Conservation (phyloP, 2,329 filamentous ascomycete species). For the Phaeosphaeria sp. region DNA sequence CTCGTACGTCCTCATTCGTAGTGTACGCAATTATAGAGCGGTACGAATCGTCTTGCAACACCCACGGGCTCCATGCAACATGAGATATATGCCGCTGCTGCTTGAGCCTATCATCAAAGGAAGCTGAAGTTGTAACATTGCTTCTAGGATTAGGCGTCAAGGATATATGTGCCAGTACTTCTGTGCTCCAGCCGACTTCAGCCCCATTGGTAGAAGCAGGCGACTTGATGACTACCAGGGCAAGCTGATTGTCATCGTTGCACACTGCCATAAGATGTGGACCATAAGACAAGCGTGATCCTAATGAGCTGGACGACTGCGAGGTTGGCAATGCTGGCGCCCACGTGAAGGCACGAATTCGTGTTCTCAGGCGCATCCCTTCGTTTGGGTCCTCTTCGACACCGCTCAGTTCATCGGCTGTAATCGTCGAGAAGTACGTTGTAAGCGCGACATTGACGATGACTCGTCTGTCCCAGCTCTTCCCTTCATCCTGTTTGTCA, state of each 20-base stretch:
- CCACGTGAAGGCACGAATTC: constrained; percentile 54
- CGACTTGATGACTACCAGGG: constrained; percentile 46
- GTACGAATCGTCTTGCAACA: constrained; percentile 14
- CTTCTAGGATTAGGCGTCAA: constrained; percentile 17
- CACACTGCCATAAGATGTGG: constrained; percentile 46
- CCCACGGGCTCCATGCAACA: constrained; percentile 51
- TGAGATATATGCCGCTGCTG: constrained; percentile 44
- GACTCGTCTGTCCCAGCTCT: constrained; percentile 59
- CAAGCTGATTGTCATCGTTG: constrained; percentile 52
- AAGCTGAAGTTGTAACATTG: constrained; percentile 17
- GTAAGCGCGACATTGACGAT: constrained; percentile 60
- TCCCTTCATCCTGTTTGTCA: constrained; percentile 48
- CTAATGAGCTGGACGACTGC: constrained; percentile 19
- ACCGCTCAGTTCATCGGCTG: constrained; percentile 19
- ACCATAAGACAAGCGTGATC: constrained; percentile 33
- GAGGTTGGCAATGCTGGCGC: constrained; percentile 31
- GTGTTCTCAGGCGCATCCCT: constrained; percentile 42
- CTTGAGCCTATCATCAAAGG: constrained; percentile 39
- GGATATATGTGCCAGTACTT: constrained; percentile 35
- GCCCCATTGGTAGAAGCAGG: constrained; percentile 43
- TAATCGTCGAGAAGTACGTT: constrained; percentile 41
- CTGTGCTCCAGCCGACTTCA: constrained; percentile 33
- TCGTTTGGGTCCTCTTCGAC: constrained; percentile 34
- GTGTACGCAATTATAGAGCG: constrained; percentile 45
- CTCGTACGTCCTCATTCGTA: constrained; percentile 41